Evolutionary conservation across 2,329 filamentous ascomycete species (phyloP), one percentile per base, ranked within the genome.

Genomic region (Geosmithia morbida): DNA sequence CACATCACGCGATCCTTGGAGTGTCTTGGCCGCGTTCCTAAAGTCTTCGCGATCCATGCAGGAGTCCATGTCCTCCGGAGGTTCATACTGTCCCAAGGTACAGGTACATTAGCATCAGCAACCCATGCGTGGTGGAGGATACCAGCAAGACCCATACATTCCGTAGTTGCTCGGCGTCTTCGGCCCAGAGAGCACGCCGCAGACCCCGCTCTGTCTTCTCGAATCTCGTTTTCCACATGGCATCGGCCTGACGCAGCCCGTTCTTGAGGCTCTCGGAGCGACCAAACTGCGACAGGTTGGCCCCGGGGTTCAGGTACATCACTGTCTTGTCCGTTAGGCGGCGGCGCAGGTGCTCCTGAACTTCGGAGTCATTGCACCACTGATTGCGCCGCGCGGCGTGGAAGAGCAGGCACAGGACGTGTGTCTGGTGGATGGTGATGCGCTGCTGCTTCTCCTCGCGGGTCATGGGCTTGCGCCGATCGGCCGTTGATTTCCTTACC

Each of bases 1-100:
- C 10, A 94, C 72, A 61, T 98, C 92, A 52, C 89, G 79, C 8
- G 90, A 97, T 1, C 90, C 94, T 52, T 80, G 70, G 17, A 94
- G 63, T 5, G 66, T 75, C 50, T 69, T 73, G 1, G 89, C 87
- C 29, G 85, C 81, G 39, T 71, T 70, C 3, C 74, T 71, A 55
- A 97, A 97, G 52, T 94, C 87, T 1, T 71, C 66, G 49, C 75
- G 81, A 26, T 87, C 83, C 45, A 84, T 64, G 18, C 80, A 75
- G 1, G 77, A 70, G 56, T 94, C 87, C 45, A 78, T 67, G 48
- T 86, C 77, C 8, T 72, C 69, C 6, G 79, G 73, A 20, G 77
- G 70, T 51, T 68, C 68, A 57, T 71, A 80, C 74, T 77, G 41
- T 22, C 3, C 17, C 8, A n/a, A 18, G 26, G 13, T 26, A 37